Evolutionary conservation across 1,139 yeast genomes (phyloP).

Genomic region (Geotrichum candidum): DNA sequence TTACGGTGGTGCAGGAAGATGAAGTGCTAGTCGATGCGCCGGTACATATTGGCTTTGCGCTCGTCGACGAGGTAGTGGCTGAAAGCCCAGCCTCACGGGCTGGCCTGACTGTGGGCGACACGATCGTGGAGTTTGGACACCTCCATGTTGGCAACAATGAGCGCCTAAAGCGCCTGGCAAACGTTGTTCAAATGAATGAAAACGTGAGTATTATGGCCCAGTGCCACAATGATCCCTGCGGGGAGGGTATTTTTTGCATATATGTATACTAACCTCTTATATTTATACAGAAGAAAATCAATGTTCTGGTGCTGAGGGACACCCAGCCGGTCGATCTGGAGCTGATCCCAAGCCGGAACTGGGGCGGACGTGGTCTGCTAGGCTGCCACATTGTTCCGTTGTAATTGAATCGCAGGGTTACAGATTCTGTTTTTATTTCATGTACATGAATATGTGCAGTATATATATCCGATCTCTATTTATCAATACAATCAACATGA

Average conservation of each 20-base stretch:
- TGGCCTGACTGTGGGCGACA: slow-evolving; percentile 41
- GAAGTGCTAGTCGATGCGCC: slow-evolving; percentile 9
- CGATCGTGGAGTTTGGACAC: slow-evolving; percentile 47
- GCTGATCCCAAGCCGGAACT: slow-evolving; percentile 49
- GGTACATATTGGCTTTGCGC: slow-evolving; percentile 50
- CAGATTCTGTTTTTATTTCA: not conserved
- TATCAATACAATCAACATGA: not conserved
- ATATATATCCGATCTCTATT: not conserved
- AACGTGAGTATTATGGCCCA: slow-evolving; percentile 8
- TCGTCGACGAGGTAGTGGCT: slow-evolving; percentile 40
- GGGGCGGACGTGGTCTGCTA: slow-evolving; percentile 69
- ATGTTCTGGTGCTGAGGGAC: slow-evolving; percentile 39
- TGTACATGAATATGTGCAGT: not conserved
- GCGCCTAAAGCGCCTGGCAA: slow-evolving; percentile 41
- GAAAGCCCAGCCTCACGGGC: slow-evolving; percentile 32
- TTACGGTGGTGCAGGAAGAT: slow-evolving; percentile 5
- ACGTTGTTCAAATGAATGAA: slow-evolving; percentile 24
- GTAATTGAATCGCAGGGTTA: slow-evolving; percentile 21
- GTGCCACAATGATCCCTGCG: too few species aligned
- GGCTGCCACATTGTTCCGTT: slow-evolving; percentile 63
- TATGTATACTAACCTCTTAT: not conserved
- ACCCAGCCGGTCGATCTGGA: slow-evolving; percentile 28
- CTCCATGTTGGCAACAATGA: slow-evolving; percentile 51
- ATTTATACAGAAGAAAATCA: slow-evolving; percentile 30
- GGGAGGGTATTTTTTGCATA: not conserved